Evolutionary conservation across 2,329 filamentous ascomycete genomes (phyloP), one percentile per base, ranked within the genome.

Genomic region (Pyrenochaeta sp.): DNA sequence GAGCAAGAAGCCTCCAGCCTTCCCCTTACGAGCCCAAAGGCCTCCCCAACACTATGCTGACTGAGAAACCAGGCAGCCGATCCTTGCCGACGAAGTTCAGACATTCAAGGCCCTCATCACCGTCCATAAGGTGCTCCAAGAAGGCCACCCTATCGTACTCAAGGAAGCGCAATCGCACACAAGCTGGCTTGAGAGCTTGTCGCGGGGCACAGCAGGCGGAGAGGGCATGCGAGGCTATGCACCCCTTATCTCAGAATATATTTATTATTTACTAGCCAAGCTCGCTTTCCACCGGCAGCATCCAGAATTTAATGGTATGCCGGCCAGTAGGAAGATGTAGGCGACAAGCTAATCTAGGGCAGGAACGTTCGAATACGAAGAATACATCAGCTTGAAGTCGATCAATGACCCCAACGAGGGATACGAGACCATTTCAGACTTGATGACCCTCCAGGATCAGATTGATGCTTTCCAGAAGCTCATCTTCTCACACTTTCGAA

Each of bases 391-490:
- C 75, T 84, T 99, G 76, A 98, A 97, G 82, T 92, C 93, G 28
- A 98, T 96, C 82, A 97, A 98, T 78, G 95, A 99, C 78, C 95
- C 95, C 3, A 98, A 99, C 74, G 95, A 99, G 81, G 95, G 95
- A 37, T 90, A 90, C 76, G 95, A 99, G 83, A 97, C 94, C 25
- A 98, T 99, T 69, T 91, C 90, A 66, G 95, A 99, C 78, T 86
- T 99, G 53, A 97, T 98, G 93, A 90, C 89, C 8, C 84, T 99
- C 58, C 95, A 99, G 77, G 95, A 99, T 78, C 94, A 97, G 83
- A 99, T 99, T 68, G 95, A 99, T 79, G 90, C 92, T 66, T 98
- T 99, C 81, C 95, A 99, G 78, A 99, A 98, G 81, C 85, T 99
- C 65, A 95, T 98, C 72, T 99, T 98, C 80, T 95, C 95, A 4